Evolutionary conservation across 805 yeast genomes (phyloP).

Genomic region (Ogataea haglerorum): DNA sequence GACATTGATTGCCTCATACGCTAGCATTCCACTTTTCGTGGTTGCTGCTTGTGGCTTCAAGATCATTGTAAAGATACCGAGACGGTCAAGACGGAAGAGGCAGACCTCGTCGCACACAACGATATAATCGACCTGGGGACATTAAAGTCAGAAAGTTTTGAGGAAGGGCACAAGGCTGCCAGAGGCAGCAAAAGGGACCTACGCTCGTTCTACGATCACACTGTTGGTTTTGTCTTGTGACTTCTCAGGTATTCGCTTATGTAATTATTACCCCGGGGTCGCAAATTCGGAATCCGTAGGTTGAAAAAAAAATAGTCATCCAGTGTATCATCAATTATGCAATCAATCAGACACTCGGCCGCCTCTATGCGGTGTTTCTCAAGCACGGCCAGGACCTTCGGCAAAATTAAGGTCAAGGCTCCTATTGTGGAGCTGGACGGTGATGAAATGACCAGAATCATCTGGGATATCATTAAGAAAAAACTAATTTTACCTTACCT

Average conservation of each 20-base stretch:
- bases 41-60: conserved; percentile 58
- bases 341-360: conserved; percentile 3
- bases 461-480: conserved; percentile 72
- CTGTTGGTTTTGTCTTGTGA: conserved; percentile 29
- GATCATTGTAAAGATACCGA: conserved; percentile 48
- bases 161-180: conserved; percentile 15
- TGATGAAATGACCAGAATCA: conserved; percentile 84
- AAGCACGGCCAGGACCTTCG: conserved; percentile 26
- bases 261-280: conserved; percentile 2
- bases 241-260: conserved; percentile 1
- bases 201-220: conserved; percentile 31
- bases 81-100: conserved; percentile 49
- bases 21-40: conserved; percentile 65
- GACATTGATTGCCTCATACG: conserved; percentile 73
- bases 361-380: conserved; percentile 25
- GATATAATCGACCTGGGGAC: conserved; percentile 55
- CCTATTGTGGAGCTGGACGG: conserved; percentile 82
- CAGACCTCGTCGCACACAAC: conserved; percentile 56
- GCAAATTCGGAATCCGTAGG: conserved; percentile 6
- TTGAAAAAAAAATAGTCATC: conserved; percentile 2
- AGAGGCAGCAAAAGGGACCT: conserved; percentile 18
- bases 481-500: conserved; percentile 65
- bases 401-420: conserved; percentile 63
- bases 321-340: not conserved
- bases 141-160: conserved; percentile 31